phyloP scores from a whole-genome alignment of 1,139 yeast genomes.

The Martiniozyma asiatica region DNA sequence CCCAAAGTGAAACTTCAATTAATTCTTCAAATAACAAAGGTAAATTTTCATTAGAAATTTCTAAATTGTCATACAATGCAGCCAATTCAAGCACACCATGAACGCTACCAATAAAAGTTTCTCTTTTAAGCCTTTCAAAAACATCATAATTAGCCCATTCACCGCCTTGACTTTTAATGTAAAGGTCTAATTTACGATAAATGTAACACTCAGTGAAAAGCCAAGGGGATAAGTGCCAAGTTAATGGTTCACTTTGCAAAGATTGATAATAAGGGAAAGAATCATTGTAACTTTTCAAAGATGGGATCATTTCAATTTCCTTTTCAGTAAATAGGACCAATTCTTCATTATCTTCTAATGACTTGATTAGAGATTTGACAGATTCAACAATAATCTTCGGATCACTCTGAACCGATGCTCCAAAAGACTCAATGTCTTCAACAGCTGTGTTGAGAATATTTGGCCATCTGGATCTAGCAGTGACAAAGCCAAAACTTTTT shows the following conservation, averaged over 20 bases:
- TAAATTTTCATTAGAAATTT: constrained; percentile 21
- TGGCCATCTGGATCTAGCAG: constrained; percentile 83
- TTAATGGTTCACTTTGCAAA: constrained; percentile 20
- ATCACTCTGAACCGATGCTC: constrained; percentile 3
- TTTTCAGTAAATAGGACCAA: constrained; percentile 29
- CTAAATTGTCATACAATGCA: constrained; percentile 35
- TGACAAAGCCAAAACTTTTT: constrained; percentile 69
- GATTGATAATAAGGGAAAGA: constrained; percentile 22
- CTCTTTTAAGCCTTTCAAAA: constrained; percentile 56
- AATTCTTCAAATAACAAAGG: constrained; percentile 61
- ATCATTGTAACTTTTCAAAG: constrained; percentile 41
- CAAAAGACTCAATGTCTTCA: constrained; percentile 34
- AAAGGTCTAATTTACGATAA: constrained; percentile 51
- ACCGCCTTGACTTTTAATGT: constrained; percentile 28
- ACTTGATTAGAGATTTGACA: constrained; percentile 24
- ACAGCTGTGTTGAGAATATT: constrained; percentile 58
- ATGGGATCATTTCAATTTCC: constrained; percentile 25
- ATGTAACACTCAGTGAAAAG: constrained; percentile 73
- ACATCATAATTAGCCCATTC: constrained; percentile 57
- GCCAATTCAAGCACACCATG: constrained; percentile 78
- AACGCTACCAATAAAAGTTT: constrained; percentile 64
- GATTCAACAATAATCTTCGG: constrained; percentile 10
- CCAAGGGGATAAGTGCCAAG: constrained; percentile 92
- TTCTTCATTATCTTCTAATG: constrained; percentile 29
- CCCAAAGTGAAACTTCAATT: constrained; percentile 88